These are phyloP conservation scores for Paramecium caudatum DNA, from an alignment of 73 alveolate species.

Conservation along the genomic window DNA sequence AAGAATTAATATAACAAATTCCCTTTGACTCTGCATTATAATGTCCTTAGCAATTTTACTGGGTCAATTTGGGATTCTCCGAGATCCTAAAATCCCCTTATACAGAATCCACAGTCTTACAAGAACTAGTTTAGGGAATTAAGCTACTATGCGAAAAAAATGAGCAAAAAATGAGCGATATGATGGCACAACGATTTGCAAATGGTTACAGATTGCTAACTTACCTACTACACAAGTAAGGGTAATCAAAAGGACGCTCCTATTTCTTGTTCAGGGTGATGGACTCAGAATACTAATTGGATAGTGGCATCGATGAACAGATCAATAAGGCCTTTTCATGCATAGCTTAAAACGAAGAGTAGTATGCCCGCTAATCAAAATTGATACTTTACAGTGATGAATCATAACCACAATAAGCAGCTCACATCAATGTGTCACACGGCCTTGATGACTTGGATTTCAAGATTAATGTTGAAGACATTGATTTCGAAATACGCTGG, in stretches of 20 bases:
- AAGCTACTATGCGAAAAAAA: slow-evolving; percentile 27
- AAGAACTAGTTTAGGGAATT: background rate
- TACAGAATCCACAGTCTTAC: background rate
- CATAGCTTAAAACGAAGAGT: slow-evolving; percentile 2
- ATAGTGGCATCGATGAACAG: background rate
- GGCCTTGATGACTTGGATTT: slow-evolving; percentile 48
- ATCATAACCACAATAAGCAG: background rate
- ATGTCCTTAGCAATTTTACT: background rate
- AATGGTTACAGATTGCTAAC: slow-evolving; percentile 24
- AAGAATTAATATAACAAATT: background rate
- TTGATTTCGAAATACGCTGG: slow-evolving; percentile 56
- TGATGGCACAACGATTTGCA: background rate
- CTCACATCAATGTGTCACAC: background rate
- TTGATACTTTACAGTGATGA: background rate
- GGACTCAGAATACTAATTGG: background rate
- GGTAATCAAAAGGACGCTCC: background rate
- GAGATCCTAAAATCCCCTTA: background rate
- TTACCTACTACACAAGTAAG: background rate
- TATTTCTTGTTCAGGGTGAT: background rate
- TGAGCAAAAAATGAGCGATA: slow-evolving; percentile 15
- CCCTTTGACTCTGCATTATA: background rate
- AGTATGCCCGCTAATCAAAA: slow-evolving; percentile 11
- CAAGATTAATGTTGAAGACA: slow-evolving; percentile 50
- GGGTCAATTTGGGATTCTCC: slow-evolving; percentile 8
- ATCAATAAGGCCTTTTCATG: background rate